A percentile compares a stretch with the other conserved stretches of the same genome.
These are phyloP conservation scores for Scolecobasidium constrictum DNA, from an alignment of 2,329 filamentous ascomycete species.

Conservation along the genomic window DNA sequence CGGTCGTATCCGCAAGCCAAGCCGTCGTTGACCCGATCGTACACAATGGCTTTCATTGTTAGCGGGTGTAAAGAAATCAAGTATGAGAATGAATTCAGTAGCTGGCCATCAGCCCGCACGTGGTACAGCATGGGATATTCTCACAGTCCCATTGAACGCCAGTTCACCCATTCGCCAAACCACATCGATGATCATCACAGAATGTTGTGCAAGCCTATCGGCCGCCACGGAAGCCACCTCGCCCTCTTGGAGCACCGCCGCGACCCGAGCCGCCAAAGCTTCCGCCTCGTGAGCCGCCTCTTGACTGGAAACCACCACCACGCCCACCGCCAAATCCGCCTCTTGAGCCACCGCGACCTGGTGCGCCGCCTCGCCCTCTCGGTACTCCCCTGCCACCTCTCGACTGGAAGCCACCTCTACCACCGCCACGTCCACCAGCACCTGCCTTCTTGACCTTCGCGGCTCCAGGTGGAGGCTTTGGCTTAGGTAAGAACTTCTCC, in stretches of 20 bases:
- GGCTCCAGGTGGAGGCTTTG: conserved; percentile 54
- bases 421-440: conserved; percentile 40
- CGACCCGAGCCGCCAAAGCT: conserved; percentile 17
- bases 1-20: too few species aligned
- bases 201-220: too few species aligned
- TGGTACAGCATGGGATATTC: too few species aligned
- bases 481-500: conserved; percentile 92
- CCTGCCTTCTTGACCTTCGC: conserved; percentile 59
- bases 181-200: too few species aligned
- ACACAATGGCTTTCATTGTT: too few species aligned
- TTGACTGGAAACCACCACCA: conserved; percentile 44
- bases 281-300: conserved; percentile 27
- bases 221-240: conserved; percentile 6
- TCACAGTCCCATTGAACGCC: too few species aligned
- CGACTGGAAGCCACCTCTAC: conserved; percentile 27
- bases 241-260: conserved; percentile 25
- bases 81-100: too few species aligned
- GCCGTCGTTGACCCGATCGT: too few species aligned
- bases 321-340: conserved; percentile 30
- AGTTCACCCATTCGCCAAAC: too few species aligned
- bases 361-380: conserved; percentile 23
- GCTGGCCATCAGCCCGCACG: too few species aligned
- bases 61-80: too few species aligned
- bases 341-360: conserved; percentile 29
- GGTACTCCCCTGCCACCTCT: conserved; percentile 25